Evolutionary conservation across 106 monocot genomes (phyloP).

Genomic region (Apostasia shenzhenica): DNA sequence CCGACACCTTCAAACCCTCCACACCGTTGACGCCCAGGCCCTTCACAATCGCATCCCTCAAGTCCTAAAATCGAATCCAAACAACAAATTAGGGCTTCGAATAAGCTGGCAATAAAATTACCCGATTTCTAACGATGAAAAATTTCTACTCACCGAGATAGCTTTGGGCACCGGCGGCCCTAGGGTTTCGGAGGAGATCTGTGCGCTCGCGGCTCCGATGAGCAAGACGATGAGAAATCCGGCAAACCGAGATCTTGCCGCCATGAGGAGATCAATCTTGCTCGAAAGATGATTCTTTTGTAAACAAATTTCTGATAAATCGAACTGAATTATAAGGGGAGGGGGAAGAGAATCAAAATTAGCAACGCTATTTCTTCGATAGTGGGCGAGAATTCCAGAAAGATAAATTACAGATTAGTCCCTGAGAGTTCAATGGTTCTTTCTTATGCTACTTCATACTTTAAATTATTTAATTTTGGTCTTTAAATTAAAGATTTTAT

Average conservation of each 20-base stretch:
- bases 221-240: conserved; percentile 19
- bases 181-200: conserved; percentile 26
- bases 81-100: background rate
- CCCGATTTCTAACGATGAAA: too few relatives aligned
- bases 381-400: too few relatives aligned
- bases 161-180: conserved; percentile 46
- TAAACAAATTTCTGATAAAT: background rate
- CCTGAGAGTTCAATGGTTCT: too few relatives aligned
- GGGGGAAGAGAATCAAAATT: background rate
- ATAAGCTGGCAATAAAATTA: background rate
- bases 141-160: conserved; percentile 42
- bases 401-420: too few relatives aligned
- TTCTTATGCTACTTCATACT: too few relatives aligned
- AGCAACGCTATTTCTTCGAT: too few relatives aligned
- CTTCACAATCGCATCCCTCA: conserved; percentile 71
- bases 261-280: conserved; percentile 21
- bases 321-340: background rate
- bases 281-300: background rate
- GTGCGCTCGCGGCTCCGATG: conserved; percentile 18
- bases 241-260: conserved; percentile 13
- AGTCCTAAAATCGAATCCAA: conserved; percentile 37
- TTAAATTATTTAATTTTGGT: too few relatives aligned
- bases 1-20: conserved; percentile 55
- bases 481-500: too few relatives aligned
- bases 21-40: conserved; percentile 50